Conservation (phyloP, 2,329 filamentous ascomycete species). For the Cryphonectria japonica region DNA sequence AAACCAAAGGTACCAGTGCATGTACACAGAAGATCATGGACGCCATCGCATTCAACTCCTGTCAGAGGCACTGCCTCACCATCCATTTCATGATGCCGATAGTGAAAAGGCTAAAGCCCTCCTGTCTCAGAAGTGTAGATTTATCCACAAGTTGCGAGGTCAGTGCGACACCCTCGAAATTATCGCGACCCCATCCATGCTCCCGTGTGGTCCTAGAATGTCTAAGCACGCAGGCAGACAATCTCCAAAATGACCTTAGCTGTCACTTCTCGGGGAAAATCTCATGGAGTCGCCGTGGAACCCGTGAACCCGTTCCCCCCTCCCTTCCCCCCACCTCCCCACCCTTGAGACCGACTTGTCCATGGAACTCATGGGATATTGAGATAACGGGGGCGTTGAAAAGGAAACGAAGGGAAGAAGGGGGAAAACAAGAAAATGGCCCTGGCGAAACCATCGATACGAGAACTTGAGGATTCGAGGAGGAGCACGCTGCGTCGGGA, state of each 20-base stretch:
- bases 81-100: background rate
- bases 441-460: background rate
- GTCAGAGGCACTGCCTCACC: conserved; percentile 1
- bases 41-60: background rate
- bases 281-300: background rate
- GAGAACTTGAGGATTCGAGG: background rate
- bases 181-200: background rate
- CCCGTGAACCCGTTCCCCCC: background rate
- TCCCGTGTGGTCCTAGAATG: background rate
- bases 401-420: background rate
- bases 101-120: conserved; percentile 1
- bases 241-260: background rate
- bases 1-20: background rate
- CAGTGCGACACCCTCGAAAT: conserved; percentile 10
- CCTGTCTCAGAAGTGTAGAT: conserved; percentile 7
- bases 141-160: conserved; percentile 6
- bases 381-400: background rate
- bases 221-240: background rate
- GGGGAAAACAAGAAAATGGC: background rate
- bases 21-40: background rate
- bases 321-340: background rate
- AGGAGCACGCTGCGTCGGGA: background rate
- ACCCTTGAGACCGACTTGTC: background rate
- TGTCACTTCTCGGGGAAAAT: background rate
- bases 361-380: background rate